phyloP scores from a whole-genome alignment of 2,329 filamentous ascomycete genomes.

The Cercospora canescens region DNA sequence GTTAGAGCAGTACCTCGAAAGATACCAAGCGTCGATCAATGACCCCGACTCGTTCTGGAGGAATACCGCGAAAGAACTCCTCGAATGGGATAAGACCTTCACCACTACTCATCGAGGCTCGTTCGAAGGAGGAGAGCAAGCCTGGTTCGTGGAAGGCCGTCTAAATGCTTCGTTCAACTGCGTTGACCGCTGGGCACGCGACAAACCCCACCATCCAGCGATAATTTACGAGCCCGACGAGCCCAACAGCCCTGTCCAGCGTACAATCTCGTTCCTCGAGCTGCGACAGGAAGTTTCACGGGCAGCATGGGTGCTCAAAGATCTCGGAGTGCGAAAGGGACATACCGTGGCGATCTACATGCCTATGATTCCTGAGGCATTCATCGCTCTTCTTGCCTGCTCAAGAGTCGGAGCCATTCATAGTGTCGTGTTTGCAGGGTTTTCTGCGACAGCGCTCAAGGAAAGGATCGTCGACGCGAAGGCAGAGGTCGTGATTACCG shows the following conservation, averaged over 20 bases:
- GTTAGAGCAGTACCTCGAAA: not conserved
- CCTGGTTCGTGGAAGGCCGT: not conserved
- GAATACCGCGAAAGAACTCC: conserved; percentile 47
- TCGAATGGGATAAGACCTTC: conserved; percentile 64
- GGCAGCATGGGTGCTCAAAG: not conserved
- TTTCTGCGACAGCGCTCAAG: not conserved
- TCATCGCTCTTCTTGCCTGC: not conserved
- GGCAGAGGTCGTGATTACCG: not conserved
- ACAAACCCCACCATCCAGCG: conserved; percentile 85
- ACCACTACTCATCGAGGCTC: conserved; percentile 72
- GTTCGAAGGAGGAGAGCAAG: conserved; percentile 33
- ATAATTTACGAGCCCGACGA: conserved; percentile 99
- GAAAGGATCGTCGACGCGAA: not conserved
- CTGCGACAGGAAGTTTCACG: not conserved
- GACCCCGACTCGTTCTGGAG: conserved; percentile 34
- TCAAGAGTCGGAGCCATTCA: not conserved
- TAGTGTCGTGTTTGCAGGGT: not conserved
- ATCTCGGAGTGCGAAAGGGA: not conserved
- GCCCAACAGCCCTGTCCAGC: conserved; percentile 76
- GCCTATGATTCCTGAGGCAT: not conserved
- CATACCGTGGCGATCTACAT: not conserved
- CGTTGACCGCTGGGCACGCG: conserved; percentile 89
- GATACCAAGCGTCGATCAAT: not conserved
- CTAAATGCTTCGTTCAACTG: not conserved
- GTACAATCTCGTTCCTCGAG: conserved; percentile 61